These are phyloP conservation scores for Acer saccharum DNA, from an alignment of 345 rosid genomes.

Conservation along the genomic window DNA sequence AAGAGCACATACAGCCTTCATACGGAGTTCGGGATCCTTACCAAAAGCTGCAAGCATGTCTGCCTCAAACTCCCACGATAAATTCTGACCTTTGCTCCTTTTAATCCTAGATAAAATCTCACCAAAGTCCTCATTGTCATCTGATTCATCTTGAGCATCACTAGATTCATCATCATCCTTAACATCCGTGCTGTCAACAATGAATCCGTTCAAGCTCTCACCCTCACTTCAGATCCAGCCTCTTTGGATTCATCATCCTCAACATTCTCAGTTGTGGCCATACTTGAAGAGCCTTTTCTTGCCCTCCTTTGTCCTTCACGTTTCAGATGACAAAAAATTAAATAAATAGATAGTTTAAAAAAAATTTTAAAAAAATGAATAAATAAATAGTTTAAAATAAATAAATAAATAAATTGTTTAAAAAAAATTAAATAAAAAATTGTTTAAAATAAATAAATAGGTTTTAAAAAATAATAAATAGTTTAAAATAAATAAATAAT, in stretches of 20 bases:
- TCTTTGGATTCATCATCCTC: constrained; percentile 46
- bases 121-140: constrained; percentile 31
- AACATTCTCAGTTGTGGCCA: constrained; percentile 29
- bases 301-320: constrained; percentile 18
- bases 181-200: constrained; percentile 43
- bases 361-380: too few species aligned
- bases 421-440: too few species aligned
- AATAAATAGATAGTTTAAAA: too few species aligned
- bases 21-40: constrained; percentile 66
- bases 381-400: too few species aligned
- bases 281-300: constrained; percentile 21
- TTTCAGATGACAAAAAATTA: too few species aligned
- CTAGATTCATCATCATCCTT: constrained; percentile 18
- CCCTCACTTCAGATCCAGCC: constrained; percentile 44
- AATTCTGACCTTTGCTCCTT: constrained; percentile 49
- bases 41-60: constrained; percentile 77
- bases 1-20: constrained; percentile 83
- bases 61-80: constrained; percentile 58
- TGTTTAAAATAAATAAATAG: too few species aligned
- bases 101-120: constrained; percentile 43
- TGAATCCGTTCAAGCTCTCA: constrained; percentile 57
- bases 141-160: constrained; percentile 41
- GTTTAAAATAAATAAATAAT: too few species aligned
- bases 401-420: too few species aligned
- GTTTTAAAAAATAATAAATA: too few species aligned